Evolutionary conservation across 2,329 filamentous ascomycete genomes (phyloP).

Genomic region (Nannizziopsis barbatae): DNA sequence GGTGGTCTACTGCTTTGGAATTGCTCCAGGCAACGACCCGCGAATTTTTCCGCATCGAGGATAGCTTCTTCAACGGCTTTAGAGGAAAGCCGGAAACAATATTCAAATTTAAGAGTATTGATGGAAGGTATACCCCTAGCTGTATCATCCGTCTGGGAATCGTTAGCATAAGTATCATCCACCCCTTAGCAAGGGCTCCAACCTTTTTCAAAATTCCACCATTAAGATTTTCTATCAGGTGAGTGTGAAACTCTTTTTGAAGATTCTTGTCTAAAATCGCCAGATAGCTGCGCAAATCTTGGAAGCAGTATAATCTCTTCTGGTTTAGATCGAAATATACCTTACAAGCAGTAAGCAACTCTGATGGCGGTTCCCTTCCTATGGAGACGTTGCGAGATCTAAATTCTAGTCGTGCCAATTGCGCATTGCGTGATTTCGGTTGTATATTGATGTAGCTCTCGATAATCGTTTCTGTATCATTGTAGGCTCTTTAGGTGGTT

Average conservation of each 20-base stretch:
- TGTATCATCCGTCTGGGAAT: constrained; percentile 17
- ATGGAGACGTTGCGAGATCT: constrained; percentile 20
- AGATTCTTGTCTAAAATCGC: constrained; percentile 21
- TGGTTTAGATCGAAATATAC: constrained; percentile 33
- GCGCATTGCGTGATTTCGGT: constrained; percentile 35
- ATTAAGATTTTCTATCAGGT: constrained; percentile 16
- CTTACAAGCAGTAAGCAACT: constrained; percentile 30
- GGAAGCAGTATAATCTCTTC: constrained; percentile 37
- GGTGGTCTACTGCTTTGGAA: constrained; percentile 22
- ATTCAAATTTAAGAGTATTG: constrained; percentile 36
- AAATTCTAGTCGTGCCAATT: constrained; percentile 29
- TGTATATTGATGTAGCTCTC: constrained; percentile 24
- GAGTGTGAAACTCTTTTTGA: constrained; percentile 19
- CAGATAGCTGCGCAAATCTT: constrained; percentile 32
- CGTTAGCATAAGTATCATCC: not conserved
- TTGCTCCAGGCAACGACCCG: constrained; percentile 29
- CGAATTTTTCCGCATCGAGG: constrained; percentile 28
- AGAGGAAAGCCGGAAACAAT: constrained; percentile 30
- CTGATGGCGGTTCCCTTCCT: constrained; percentile 19
- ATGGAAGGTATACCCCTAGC: constrained; percentile 27
- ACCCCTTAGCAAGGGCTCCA: constrained; percentile 4
- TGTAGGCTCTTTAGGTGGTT: constrained; percentile 22
- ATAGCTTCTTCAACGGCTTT: constrained; percentile 17
- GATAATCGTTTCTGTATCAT: constrained; percentile 26
- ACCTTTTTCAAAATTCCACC: constrained; percentile 11